Base-by-base conservation (phyloP, 2,329 filamentous ascomycete genomes). In the Stagonosporopsis vannaccii region DNA sequence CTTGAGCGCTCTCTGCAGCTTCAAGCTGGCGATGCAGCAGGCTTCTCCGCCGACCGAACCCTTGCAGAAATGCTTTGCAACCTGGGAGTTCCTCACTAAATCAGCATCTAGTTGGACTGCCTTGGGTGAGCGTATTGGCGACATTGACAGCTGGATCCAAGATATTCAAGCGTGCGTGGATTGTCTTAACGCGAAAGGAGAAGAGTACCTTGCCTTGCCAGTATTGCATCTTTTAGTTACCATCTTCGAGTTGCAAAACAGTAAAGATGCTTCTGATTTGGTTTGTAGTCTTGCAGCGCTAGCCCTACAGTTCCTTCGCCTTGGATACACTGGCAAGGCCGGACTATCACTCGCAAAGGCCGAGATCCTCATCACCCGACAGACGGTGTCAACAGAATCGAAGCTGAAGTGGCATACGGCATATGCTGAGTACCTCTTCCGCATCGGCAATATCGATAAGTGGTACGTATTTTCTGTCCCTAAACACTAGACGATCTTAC, bases 341-440 rank as follows among this genome's bases (percentile, higher is more conserved):
- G 81, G 80, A 6, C 68, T 81, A 5, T 73, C 82, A 2, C 80
- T 97, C 15, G 80, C 82, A 1, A 82, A 83, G 51, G 86, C 87
- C 3, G 82, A 87, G 59, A 74, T 78, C 19, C 81, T 83, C 46
- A 62, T 82, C 6, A 67, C 71, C 11, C 73, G 71, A 8, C 73
- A 75, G 36, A 71, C 72, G 1, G 62, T 80, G 2, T 79, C 81
- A 3, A 74, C 76, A 9, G 75, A 82, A 45, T 78, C 81, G 13
- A 76, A 73, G 25, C 63, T 89, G 13, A 79, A 81, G 30, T 89
- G 89, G 72, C 84, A 92, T 61, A 77, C 97, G 6, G 85, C 87
- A 0, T 87, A 88, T 58, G 87, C 90, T 0, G 91, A 96, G 71
- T 92, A 92, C 71, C 81, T 88, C 25, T 79, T 93, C 17, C 84